phyloP scores from a whole-genome alignment of 441 rosid genomes.

The Eutrema salsugineum region DNA sequence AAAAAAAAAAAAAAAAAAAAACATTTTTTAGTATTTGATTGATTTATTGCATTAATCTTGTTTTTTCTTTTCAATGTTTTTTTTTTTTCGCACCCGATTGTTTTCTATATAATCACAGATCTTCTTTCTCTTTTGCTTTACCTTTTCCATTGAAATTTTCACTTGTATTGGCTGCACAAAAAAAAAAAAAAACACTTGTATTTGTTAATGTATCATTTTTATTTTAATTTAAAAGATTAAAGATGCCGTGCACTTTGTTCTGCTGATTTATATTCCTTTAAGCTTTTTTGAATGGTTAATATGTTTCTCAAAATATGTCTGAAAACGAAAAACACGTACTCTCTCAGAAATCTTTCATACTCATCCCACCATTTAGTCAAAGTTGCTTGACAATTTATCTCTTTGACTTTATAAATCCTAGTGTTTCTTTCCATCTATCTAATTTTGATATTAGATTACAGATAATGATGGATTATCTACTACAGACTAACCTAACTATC shows the following conservation, averaged over 20 bases:
- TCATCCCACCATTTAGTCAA: slow-evolving; percentile 13
- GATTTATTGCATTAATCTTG: slow-evolving; percentile 1
- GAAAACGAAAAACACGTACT: slow-evolving; percentile 28
- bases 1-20: no score
- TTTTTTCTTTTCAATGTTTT: background rate
- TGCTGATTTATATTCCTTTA: slow-evolving; percentile 4
- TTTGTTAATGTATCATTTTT: background rate
- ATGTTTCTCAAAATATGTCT: background rate
- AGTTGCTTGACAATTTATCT: slow-evolving; percentile 9
- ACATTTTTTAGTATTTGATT: slow-evolving; percentile 15
- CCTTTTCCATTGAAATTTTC: background rate
- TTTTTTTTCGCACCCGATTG: background rate
- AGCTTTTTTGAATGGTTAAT: slow-evolving; percentile 5
- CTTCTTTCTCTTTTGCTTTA: background rate
- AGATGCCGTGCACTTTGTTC: background rate
- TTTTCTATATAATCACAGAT: background rate
- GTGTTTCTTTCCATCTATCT: background rate
- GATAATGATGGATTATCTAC: background rate
- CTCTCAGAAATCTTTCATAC: background rate
- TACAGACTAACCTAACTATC: background rate
- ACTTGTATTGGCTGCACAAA: no score
- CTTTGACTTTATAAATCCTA: background rate
- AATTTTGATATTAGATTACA: background rate
- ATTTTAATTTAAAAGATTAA: background rate
- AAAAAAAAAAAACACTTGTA: no score